Base-by-base conservation (phyloP, 1,284 basidiomycete genomes). In the Cystobasidium pallidum region DNA sequence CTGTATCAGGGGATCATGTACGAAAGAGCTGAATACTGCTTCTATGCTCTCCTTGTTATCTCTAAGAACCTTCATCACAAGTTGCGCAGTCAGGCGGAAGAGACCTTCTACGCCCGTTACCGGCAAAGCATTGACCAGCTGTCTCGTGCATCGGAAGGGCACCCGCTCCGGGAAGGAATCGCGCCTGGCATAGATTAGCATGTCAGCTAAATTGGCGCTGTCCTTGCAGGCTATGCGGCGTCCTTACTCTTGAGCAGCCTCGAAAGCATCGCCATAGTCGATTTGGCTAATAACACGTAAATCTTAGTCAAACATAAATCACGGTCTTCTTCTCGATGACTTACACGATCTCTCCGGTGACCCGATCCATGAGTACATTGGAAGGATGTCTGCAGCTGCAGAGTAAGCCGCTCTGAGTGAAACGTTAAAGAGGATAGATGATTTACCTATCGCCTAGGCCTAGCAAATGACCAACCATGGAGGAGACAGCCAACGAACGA, bases 1-100 rank as follows among this genome's bases (percentile, higher is more conserved):
- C 68, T 71, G 68, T 36, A 71, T 64, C 13, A 71, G 51, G 0
- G 68, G 68, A 57, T 71, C 68, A 57, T 71, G 68, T 11, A 71
- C 47, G 34, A 63, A 71, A 10, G 68, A 51, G 32, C 57, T 62
- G 49, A 71, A 71, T 4, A 71, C 68, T 2, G 68, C 68, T 30
- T 71, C 68, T 30, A 71, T 71, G 21, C 57, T 62, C 32, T 71
- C 68, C 21, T 57, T 64, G 61, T 71, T 71, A 2, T 64, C 61
- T n/a, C 68, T 28, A 8, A 71, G 41, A 21, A 71, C 47, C 17
- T 52, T 47, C 68, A 71, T 63, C 28, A 64, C 61, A 10, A 52
- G 49, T 43, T 71, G 59, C 28, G 68, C 63, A 39, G 57, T 62
- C 49, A 71, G 43, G 6, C 68, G 68, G 68, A 71, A 71, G 13